A percentile compares a stretch with the other conserved stretches of the same genome.
Evolutionary conservation across 2,329 filamentous ascomycete genomes (phyloP).

Genomic region (Calonectria leucothoes): DNA sequence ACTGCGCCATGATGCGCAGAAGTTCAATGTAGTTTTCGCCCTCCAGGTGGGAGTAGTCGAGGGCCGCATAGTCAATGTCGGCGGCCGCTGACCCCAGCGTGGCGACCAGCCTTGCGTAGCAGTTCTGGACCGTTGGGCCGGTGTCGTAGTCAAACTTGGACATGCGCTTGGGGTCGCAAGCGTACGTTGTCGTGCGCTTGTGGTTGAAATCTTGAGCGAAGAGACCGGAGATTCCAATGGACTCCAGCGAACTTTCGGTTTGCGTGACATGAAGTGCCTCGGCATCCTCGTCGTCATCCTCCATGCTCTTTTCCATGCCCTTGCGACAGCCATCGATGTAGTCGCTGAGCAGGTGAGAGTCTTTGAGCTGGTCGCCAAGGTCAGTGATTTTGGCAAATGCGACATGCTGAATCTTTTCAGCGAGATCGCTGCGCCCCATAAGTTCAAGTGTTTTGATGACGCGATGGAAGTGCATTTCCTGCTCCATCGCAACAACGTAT

Average conservation of each 20-base stretch:
- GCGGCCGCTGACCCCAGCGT: slow-evolving; percentile 4
- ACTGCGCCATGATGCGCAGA: slow-evolving; percentile 70
- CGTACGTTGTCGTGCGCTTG: slow-evolving; percentile 37
- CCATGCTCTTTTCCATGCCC: slow-evolving; percentile 5
- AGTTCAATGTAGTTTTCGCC: slow-evolving; percentile 38
- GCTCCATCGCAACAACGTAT: slow-evolving; percentile 78
- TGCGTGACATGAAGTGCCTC: slow-evolving; percentile 6
- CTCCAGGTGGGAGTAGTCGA: slow-evolving; percentile 33
- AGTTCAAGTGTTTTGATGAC: slow-evolving; percentile 70
- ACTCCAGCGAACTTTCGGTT: slow-evolving; percentile 25
- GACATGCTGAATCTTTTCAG: slow-evolving; percentile 48
- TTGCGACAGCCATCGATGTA: slow-evolving; percentile 29
- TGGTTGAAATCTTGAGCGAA: slow-evolving; percentile 42
- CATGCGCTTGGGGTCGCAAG: slow-evolving; percentile 49
- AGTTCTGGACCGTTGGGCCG: slow-evolving; percentile 36
- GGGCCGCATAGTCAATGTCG: slow-evolving; percentile 21
- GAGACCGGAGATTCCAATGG: slow-evolving; percentile 28
- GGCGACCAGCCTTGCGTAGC: slow-evolving; percentile 32
- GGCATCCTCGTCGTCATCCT: not conserved
- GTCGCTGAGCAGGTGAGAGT: slow-evolving; percentile 31
- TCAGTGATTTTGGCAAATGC: slow-evolving; percentile 67
- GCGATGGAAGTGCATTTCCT: slow-evolving; percentile 79
- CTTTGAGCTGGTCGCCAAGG: slow-evolving; percentile 28
- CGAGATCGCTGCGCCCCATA: slow-evolving; percentile 48
- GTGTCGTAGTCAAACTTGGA: slow-evolving; percentile 24